Evolutionary conservation across 768 basidiomycete genomes (phyloP).

Genomic region (Cytidiella melzeri): DNA sequence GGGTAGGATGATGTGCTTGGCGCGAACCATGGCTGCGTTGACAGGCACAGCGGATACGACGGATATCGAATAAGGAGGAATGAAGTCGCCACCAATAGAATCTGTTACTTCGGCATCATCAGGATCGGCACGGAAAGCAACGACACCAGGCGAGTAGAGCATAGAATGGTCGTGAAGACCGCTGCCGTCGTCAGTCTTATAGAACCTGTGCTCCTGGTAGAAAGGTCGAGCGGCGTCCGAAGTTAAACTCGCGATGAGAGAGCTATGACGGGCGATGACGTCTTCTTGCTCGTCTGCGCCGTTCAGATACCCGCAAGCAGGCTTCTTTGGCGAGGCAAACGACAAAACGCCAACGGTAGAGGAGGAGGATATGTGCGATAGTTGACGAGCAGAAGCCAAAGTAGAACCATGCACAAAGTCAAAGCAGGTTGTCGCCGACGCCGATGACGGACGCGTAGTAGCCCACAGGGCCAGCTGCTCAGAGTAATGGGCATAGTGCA

Average conservation of each 20-base stretch:
- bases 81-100: slow-evolving; percentile 23
- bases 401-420: slow-evolving; percentile 27
- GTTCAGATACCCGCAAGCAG: slow-evolving; percentile 38
- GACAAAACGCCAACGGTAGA: slow-evolving; percentile 34
- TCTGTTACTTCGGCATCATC: slow-evolving; percentile 15
- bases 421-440: slow-evolving; percentile 13
- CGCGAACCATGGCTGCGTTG: slow-evolving; percentile 36
- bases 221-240: slow-evolving; percentile 31
- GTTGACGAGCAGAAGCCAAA: slow-evolving; percentile 27
- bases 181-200: slow-evolving; percentile 30
- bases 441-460: slow-evolving; percentile 9
- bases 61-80: slow-evolving; percentile 33
- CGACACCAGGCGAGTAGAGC: slow-evolving; percentile 39
- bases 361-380: slow-evolving; percentile 11
- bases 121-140: slow-evolving; percentile 35
- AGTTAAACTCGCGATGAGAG: slow-evolving; percentile 34
- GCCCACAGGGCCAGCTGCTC: slow-evolving; percentile 30
- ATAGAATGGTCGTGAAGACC: slow-evolving; percentile 42
- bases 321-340: slow-evolving; percentile 37
- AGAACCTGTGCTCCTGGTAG: slow-evolving; percentile 34
- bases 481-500: slow-evolving; percentile 35
- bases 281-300: slow-evolving; percentile 45
- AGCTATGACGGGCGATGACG: slow-evolving; percentile 33
- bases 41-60: slow-evolving; percentile 38
- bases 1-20: slow-evolving; percentile 30